A percentile compares a stretch with the other conserved stretches of the same genome.
These are phyloP conservation scores for Coemansia guatemalensis DNA, from an alignment of 192 early-diverging fungal genomes.

Conservation along the genomic window DNA sequence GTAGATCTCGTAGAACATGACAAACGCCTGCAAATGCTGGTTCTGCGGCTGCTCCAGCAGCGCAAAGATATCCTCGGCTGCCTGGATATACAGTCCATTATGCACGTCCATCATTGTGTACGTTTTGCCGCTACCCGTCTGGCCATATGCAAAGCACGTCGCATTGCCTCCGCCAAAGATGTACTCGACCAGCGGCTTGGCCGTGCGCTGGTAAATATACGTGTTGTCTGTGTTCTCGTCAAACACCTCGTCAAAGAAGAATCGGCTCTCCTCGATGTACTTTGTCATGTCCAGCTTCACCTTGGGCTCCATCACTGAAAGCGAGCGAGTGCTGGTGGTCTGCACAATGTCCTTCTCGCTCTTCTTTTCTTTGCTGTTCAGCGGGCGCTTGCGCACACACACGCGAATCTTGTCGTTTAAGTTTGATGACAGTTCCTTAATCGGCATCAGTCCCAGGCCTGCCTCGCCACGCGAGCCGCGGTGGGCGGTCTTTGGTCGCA, in stretches of 20 bases:
- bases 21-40: constrained; percentile 74
- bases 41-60: constrained; percentile 68
- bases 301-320: constrained; percentile 95
- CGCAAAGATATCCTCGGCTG: constrained; percentile 88
- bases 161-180: constrained; percentile 95
- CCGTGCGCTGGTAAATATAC: constrained; percentile 87
- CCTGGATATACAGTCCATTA: constrained; percentile 89
- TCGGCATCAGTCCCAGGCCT: constrained; percentile 14
- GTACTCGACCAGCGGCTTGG: constrained; percentile 91
- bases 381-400: constrained; percentile 93
- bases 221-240: constrained; percentile 77
- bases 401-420: constrained; percentile 86
- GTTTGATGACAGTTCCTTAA: constrained; percentile 27
- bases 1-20: constrained; percentile 97
- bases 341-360: constrained; percentile 86
- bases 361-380: constrained; percentile 84
- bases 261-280: constrained; percentile 92
- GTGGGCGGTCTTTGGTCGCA: constrained; percentile 26
- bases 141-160: constrained; percentile 98
- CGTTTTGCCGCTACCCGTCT: constrained; percentile 94
- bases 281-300: constrained; percentile 93
- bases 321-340: constrained; percentile 62
- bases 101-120: constrained; percentile 92
- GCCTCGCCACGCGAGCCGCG: constrained; percentile 17
- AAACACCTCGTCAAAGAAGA: constrained; percentile 97